Evolutionary conservation across 768 basidiomycete species (phyloP).

Genomic region (Tulasnella calospora): DNA sequence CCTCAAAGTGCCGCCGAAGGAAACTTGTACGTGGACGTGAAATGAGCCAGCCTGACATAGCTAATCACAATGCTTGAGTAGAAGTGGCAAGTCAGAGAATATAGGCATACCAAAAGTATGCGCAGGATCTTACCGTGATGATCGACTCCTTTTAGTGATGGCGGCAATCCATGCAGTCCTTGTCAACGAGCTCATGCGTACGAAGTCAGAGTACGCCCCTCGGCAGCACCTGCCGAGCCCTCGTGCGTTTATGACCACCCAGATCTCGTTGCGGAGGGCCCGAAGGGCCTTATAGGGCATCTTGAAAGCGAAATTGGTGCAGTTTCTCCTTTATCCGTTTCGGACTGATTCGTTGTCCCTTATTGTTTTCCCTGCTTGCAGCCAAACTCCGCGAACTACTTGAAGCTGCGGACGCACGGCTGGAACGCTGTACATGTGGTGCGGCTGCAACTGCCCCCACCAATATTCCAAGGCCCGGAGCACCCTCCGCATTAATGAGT

Average conservation of each 20-base stretch:
- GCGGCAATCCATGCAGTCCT: background rate
- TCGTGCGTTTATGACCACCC: slow-evolving; percentile 20
- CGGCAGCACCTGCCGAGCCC: background rate
- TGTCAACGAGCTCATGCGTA: slow-evolving; percentile 13
- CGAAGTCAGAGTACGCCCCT: background rate
- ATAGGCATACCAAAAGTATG: background rate
- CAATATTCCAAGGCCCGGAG: background rate
- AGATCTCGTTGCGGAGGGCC: slow-evolving; percentile 2
- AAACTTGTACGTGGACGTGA: background rate
- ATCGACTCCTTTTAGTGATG: background rate
- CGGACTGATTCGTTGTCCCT: background rate
- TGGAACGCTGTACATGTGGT: slow-evolving; percentile 1
- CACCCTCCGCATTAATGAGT: background rate
- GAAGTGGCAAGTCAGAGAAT: background rate
- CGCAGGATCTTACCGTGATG: background rate
- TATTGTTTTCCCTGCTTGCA: background rate
- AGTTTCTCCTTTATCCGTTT: background rate
- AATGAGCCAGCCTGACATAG: background rate
- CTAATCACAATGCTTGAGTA: background rate
- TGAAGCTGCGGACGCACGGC: background rate
- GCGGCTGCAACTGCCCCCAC: background rate
- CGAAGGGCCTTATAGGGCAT: background rate
- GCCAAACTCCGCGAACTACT: slow-evolving; percentile 11
- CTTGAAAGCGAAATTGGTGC: slow-evolving; percentile 14
- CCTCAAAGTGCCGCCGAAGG: background rate